Evolutionary conservation across 139 green algal species (phyloP).

Genomic region (Chlorella sorokiniana): DNA sequence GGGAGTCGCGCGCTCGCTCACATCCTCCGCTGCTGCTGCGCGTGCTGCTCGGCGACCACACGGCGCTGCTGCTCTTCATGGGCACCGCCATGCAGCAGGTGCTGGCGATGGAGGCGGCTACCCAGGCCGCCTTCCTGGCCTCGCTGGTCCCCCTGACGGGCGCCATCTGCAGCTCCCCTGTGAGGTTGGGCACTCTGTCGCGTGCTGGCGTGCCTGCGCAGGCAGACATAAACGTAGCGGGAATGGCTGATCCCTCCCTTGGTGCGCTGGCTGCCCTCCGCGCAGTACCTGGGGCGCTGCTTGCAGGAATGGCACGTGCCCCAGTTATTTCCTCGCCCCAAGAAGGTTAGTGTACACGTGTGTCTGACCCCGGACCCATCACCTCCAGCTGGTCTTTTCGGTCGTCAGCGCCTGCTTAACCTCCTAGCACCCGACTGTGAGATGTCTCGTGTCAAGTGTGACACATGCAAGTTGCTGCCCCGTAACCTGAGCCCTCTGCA

Average conservation of each 20-base stretch:
- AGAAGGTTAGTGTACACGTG: too few species aligned
- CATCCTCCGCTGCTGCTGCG: not conserved
- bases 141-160: not conserved
- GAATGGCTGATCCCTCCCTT: not conserved
- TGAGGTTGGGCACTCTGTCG: too few species aligned
- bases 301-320: not conserved
- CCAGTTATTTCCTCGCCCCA: too few species aligned
- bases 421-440: too few species aligned
- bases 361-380: too few species aligned
- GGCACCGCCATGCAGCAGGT: not conserved
- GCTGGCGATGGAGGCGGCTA: not conserved
- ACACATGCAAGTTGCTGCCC: not conserved
- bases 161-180: not conserved
- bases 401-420: too few species aligned
- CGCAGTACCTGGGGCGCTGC: too few species aligned
- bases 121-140: not conserved
- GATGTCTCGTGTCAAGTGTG: not conserved
- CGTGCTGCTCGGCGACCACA: not conserved
- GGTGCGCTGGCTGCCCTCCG: not conserved
- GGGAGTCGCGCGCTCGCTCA: too few species aligned
- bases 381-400: too few species aligned
- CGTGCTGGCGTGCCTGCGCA: too few species aligned
- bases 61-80: constrained; percentile 16
- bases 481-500: not conserved
- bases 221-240: too few species aligned